A percentile compares a stretch with the other conserved stretches of the same genome.
Conservation (phyloP, 202 grass and related monocot species). For the Hordeum pubiflorum region DNA sequence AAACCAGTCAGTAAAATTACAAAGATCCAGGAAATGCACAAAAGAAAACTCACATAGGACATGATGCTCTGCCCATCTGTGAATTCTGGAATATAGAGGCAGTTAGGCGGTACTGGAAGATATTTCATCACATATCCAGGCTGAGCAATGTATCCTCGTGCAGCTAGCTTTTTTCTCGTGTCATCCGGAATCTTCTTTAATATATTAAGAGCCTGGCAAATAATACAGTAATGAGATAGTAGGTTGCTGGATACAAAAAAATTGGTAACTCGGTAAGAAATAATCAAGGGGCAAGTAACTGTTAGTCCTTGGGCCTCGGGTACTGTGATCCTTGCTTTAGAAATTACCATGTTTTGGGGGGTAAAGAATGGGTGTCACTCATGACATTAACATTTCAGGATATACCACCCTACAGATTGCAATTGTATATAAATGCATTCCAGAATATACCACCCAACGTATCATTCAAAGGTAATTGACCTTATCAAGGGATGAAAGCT, state of each 20-base stretch:
- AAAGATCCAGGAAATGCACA: background rate
- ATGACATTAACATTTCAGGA: background rate
- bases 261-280: background rate
- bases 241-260: background rate
- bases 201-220: constrained; percentile 75
- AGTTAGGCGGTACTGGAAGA: constrained; percentile 81
- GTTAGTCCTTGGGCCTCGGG: background rate
- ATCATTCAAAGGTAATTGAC: background rate
- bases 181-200: constrained; percentile 71
- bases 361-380: background rate
- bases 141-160: constrained; percentile 63
- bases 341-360: background rate
- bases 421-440: background rate
- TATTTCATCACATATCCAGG: constrained; percentile 73
- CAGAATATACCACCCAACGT: background rate
- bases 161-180: constrained; percentile 59
- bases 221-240: constrained; percentile 12
- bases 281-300: background rate
- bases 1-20: constrained; percentile 6
- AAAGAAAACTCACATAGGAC: constrained; percentile 56
- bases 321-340: background rate
- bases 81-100: constrained; percentile 75
- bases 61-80: constrained; percentile 80
- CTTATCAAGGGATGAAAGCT: background rate
- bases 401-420: background rate